phyloP scores from a whole-genome alignment of 176 grass and related monocot genomes.

The Ensete ventricosum region DNA sequence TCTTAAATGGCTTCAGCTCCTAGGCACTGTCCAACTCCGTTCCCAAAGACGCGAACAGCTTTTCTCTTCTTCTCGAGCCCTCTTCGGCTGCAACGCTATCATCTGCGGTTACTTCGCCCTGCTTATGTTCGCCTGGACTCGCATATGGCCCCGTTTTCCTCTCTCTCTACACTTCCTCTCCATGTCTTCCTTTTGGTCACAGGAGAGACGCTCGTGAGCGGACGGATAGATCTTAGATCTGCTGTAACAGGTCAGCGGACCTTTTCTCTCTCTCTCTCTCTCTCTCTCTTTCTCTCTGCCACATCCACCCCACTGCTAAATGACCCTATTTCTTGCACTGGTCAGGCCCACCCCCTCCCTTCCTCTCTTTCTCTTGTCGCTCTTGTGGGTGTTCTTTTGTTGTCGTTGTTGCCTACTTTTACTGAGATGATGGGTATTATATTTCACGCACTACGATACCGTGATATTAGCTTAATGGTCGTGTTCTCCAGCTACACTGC shows the following conservation, averaged over 20 bases:
- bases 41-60: not conserved
- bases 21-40: not conserved
- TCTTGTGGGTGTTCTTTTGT: constrained; percentile 1
- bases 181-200: not conserved
- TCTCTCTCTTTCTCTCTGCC: constrained; percentile 15
- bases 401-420: not conserved
- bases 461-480: not conserved
- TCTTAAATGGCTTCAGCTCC: no score
- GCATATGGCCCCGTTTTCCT: no score
- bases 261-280: not conserved
- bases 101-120: not conserved
- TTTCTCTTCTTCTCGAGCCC: not conserved
- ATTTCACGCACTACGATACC: not conserved
- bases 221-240: constrained; percentile 46
- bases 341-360: constrained; percentile 1
- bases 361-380: not conserved
- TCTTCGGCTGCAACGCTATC: not conserved
- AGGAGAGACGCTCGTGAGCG: not conserved
- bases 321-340: not conserved
- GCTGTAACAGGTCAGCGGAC: constrained; percentile 13
- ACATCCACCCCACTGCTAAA: not conserved
- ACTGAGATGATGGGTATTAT: not conserved
- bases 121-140: no score
- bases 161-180: not conserved
- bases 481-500: no score